Evolutionary conservation across 73 alveolate genomes (phyloP).

Genomic region (Paramecium tetraurelia): DNA sequence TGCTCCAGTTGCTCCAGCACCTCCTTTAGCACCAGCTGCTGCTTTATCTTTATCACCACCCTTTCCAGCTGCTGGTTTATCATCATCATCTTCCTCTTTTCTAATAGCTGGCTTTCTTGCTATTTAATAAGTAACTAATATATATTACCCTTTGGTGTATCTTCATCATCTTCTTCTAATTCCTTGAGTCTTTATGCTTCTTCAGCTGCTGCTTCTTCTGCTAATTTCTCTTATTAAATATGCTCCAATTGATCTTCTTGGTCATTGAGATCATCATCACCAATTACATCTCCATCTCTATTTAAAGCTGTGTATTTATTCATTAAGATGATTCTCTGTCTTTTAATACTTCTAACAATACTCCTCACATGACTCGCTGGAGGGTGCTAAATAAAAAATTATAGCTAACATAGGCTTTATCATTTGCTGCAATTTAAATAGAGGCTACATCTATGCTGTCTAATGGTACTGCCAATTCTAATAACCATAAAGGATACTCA

Average conservation of each 20-base stretch:
- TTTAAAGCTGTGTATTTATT: background rate
- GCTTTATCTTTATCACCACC: slow-evolving; percentile 8
- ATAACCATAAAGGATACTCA: slow-evolving; percentile 35
- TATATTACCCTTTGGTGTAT: background rate
- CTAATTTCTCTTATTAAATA: background rate
- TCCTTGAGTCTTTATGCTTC: background rate
- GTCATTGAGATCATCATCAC: slow-evolving; percentile 8
- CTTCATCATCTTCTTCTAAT: slow-evolving; percentile 38
- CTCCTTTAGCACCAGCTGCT: background rate
- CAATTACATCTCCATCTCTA: background rate
- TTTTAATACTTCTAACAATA: background rate
- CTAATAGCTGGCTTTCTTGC: background rate
- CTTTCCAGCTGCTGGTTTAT: background rate
- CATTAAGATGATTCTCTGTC: background rate
- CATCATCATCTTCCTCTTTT: slow-evolving; percentile 47
- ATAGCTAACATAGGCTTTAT: background rate
- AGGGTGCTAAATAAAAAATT: background rate
- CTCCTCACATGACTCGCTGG: slow-evolving; percentile 19
- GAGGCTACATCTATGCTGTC: background rate
- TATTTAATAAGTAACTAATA: background rate
- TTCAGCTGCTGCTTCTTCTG: slow-evolving; percentile 30
- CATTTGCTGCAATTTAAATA: background rate
- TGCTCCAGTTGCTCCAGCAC: background rate
- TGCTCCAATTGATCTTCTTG: background rate
- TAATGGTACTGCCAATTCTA: slow-evolving; percentile 26